phyloP scores from a whole-genome alignment of 768 basidiomycete species.

The Pleurotus pulmonarius region DNA sequence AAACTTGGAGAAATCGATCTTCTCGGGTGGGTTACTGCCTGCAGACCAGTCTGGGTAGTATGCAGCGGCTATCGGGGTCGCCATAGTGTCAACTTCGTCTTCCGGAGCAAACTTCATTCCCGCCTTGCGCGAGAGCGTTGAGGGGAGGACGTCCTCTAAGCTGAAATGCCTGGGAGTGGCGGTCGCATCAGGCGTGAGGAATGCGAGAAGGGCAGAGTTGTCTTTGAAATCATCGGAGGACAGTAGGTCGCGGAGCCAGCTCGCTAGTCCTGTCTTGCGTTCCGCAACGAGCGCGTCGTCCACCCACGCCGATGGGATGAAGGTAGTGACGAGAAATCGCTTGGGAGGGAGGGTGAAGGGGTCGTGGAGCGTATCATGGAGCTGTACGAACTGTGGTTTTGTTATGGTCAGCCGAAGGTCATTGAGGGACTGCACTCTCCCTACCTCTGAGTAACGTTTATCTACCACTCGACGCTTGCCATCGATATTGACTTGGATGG shows the following conservation, averaged over 20 bases:
- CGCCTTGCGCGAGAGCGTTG: conserved; percentile 37
- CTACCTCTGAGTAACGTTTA: conserved; percentile 45
- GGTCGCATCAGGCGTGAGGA: conserved; percentile 28
- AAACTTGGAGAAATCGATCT: conserved; percentile 59
- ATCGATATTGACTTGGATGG: conserved; percentile 29
- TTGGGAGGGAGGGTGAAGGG: conserved; percentile 44
- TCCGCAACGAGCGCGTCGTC: conserved; percentile 49
- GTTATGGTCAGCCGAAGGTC: neutral
- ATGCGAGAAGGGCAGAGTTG: conserved; percentile 29
- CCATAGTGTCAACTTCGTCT: conserved; percentile 18
- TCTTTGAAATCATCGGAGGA: conserved; percentile 31
- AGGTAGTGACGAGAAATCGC: conserved; percentile 42
- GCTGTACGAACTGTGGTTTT: conserved; percentile 28
- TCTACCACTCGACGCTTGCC: conserved; percentile 27
- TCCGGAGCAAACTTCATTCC: conserved; percentile 20
- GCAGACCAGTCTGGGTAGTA: conserved; percentile 54
- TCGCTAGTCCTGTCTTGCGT: conserved; percentile 43
- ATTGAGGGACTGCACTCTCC: conserved; percentile 2
- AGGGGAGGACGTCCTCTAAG: conserved; percentile 43
- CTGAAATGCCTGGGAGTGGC: conserved; percentile 26
- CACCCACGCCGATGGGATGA: conserved; percentile 50
- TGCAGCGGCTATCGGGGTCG: conserved; percentile 35
- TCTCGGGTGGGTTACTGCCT: conserved; percentile 46
- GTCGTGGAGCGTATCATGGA: conserved; percentile 39
- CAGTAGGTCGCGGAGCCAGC: conserved; percentile 38